phyloP scores from a whole-genome alignment of 148 eudicot species.

The Vaccinium corymbosum region DNA sequence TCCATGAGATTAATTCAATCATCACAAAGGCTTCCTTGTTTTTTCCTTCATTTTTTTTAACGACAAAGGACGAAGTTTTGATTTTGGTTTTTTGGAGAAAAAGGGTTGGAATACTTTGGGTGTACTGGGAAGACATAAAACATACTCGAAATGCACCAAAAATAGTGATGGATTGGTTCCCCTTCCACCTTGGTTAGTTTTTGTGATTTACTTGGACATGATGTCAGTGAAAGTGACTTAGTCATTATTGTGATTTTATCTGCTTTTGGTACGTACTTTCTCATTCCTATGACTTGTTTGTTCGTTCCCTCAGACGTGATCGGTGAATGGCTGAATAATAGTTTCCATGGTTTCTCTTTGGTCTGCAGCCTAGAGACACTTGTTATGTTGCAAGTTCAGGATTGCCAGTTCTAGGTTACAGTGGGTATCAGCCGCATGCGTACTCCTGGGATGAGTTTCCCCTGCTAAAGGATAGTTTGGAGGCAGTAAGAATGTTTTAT shows the following conservation, averaged over 20 bases:
- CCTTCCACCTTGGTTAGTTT: background rate
- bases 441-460: slow-evolving; percentile 81
- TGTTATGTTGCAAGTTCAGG: slow-evolving; percentile 77
- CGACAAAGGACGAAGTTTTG: background rate
- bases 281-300: background rate
- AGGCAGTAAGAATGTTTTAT: slow-evolving; percentile 32
- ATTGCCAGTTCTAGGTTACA: slow-evolving; percentile 50
- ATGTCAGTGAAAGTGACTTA: background rate
- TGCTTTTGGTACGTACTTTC: background rate
- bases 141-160: background rate
- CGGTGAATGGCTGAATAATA: background rate
- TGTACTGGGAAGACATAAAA: background rate
- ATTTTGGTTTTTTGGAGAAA: background rate
- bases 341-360: background rate
- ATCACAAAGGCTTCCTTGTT: background rate
- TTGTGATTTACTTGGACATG: background rate
- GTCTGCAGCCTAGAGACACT: slow-evolving; percentile 78
- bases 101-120: background rate
- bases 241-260: background rate
- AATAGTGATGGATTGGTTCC: background rate
- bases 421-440: slow-evolving; percentile 83
- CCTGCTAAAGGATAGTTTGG: slow-evolving; percentile 55
- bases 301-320: background rate
- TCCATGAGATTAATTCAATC: background rate
- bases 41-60: background rate